Evolutionary conservation across 2,329 filamentous ascomycete species (phyloP).

Genomic region (Stylonectria norvegica): DNA sequence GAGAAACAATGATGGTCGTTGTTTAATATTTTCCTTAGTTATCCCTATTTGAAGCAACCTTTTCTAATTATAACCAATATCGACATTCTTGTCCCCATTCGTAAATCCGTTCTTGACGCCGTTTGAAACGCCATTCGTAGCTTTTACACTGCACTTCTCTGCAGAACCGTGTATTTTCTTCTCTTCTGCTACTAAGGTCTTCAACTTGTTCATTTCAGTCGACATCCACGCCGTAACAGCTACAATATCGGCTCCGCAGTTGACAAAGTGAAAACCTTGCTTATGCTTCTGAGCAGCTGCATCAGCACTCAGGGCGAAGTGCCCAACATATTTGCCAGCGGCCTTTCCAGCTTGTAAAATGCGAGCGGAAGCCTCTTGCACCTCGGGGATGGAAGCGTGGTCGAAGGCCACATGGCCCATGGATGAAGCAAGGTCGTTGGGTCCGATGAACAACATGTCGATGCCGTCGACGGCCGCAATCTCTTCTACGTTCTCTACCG

Average conservation of each 20-base stretch:
- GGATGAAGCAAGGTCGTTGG: conserved; percentile 36
- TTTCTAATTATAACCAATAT: too few species aligned
- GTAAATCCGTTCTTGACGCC: too few species aligned
- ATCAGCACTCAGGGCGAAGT: conserved; percentile 32
- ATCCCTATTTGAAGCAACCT: too few species aligned
- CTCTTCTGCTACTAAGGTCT: neutral
- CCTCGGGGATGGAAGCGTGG: conserved; percentile 28
- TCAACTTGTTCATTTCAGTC: conserved; percentile 27
- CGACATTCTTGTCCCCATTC: too few species aligned
- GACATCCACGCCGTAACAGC: conserved; percentile 35
- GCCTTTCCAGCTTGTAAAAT: conserved; percentile 27
- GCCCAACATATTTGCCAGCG: conserved; percentile 34
- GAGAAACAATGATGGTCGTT: too few species aligned
- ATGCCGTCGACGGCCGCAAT: conserved; percentile 34
- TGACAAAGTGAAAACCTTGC: conserved; percentile 36
- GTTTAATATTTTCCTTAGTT: too few species aligned
- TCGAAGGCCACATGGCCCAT: conserved; percentile 33
- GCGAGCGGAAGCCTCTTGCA: conserved; percentile 26
- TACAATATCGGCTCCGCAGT: conserved; percentile 36
- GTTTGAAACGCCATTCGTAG: too few species aligned
- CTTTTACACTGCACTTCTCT: too few species aligned
- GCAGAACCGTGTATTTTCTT: too few species aligned
- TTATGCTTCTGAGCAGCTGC: conserved; percentile 22
- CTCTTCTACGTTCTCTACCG: conserved; percentile 38
- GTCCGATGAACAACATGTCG: conserved; percentile 41